Conservation (phyloP, 1,284 basidiomycete species). For the Trametes versicolor region DNA sequence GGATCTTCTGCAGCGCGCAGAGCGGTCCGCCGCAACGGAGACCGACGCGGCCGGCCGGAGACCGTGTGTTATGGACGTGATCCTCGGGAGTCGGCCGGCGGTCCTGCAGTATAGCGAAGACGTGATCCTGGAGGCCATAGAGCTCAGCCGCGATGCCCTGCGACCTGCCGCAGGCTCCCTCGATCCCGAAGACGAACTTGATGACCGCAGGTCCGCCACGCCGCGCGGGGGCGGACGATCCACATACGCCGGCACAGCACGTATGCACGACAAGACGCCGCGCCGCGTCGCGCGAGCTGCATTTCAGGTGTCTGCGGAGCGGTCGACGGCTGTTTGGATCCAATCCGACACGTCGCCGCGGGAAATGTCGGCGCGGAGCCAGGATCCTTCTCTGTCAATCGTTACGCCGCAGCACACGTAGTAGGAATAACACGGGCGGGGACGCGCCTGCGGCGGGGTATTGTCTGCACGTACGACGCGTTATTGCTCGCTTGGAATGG, state of each 20-base stretch:
- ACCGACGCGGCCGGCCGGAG: conserved; percentile 33
- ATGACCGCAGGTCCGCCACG: conserved; percentile 44
- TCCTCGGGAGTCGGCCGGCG: conserved; percentile 38
- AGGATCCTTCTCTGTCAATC: conserved; percentile 26
- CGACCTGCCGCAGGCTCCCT: conserved; percentile 37
- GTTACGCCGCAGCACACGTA: conserved; percentile 34
- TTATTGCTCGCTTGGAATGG: conserved; percentile 23
- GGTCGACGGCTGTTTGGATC: conserved; percentile 54
- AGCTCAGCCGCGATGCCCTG: conserved; percentile 36
- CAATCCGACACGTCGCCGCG: conserved; percentile 27
- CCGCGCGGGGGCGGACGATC: conserved; percentile 52
- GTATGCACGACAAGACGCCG: conserved; percentile 32
- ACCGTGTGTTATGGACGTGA: conserved; percentile 43
- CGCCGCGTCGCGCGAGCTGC: conserved; percentile 33
- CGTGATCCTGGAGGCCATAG: conserved; percentile 41
- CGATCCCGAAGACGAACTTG: conserved; percentile 40
- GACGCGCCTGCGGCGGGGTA: conserved; percentile 20
- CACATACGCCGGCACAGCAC: conserved; percentile 42
- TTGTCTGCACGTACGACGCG: conserved; percentile 7
- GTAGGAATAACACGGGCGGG: conserved; percentile 8
- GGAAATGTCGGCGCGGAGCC: conserved; percentile 21
- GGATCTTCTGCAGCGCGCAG: conserved; percentile 36
- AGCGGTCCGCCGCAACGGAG: conserved; percentile 30
- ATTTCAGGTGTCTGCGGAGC: conserved; percentile 57
- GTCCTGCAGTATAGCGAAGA: conserved; percentile 39